Evolutionary conservation across 331 rosid species (phyloP), one percentile per base, ranked within the genome.

Genomic region (Malus hybrid): DNA sequence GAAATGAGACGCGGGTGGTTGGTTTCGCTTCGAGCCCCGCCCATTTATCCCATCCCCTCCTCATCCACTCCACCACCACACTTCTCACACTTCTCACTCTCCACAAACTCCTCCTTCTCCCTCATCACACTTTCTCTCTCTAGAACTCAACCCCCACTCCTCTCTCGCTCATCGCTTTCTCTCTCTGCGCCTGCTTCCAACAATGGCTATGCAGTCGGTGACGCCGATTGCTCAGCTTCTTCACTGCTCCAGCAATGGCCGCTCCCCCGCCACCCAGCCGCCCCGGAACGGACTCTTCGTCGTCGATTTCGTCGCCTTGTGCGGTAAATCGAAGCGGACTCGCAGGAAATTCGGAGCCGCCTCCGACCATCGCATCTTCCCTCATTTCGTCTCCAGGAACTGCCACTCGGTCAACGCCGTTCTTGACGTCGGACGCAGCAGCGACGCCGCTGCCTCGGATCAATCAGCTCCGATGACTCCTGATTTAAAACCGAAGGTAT

Each of bases 401-500:
- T 76, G 50, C 50, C 50, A 13, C 87, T 26, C 83, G 70, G 80
- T 84, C 79, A 84, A 82, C 70, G 85, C 97, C 5, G 89, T 83
- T 65, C 89, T 92, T 36, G 87, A 83, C 53, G 80, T 89, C 8
- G 77, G 66, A 29, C 87, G 81, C 46, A 13, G 65, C 57, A 44
- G 50, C 50, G 50, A 44, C 50, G 15, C 50, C 39, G 44, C 50
- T 26, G 68, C 60, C 16, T 63, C 33, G 14, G 78, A 70, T 58
- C 73, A 68, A 2, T 36, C 87, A 0, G 53, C 68, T 64, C 68
- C 68, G 8, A 44, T 44, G 50, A 11, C 80, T 71, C 71, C 85
- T 6, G 83, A 76, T 76, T 80, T 55, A 29, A 76, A 85, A 46
- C 89, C 93, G 0, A 78, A 90, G 99, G 99, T 91, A 75, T 28